Conservation (phyloP, 495 filamentous ascomycete species). For the Hypoxylon lenormandii region DNA sequence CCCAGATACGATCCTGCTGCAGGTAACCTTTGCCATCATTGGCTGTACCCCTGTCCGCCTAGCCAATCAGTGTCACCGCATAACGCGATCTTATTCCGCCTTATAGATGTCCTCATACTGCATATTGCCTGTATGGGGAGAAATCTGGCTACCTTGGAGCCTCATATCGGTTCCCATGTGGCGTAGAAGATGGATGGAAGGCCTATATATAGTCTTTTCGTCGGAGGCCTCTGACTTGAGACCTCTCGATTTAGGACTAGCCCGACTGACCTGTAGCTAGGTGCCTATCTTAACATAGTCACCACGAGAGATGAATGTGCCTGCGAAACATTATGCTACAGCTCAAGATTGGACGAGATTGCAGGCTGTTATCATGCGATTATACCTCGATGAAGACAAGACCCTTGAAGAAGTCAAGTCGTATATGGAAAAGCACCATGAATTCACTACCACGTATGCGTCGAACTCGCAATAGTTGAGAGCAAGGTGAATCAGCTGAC, state of each 20-base stretch:
- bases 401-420: constrained; percentile 50
- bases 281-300: constrained; percentile 21
- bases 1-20: constrained; percentile 38
- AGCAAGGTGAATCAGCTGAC: constrained; percentile 26
- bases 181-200: constrained; percentile 25
- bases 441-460: constrained; percentile 51
- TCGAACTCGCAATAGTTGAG: background rate
- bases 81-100: constrained; percentile 40
- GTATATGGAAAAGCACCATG: constrained; percentile 50
- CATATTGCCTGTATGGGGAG: constrained; percentile 13
- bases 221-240: constrained; percentile 39
- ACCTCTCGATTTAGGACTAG: constrained; percentile 29
- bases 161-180: constrained; percentile 10
- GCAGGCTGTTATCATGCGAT: constrained; percentile 42
- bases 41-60: constrained; percentile 27
- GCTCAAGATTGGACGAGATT: constrained; percentile 48
- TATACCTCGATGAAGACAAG: constrained; percentile 51
- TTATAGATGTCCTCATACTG: constrained; percentile 23
- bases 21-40: constrained; percentile 49
- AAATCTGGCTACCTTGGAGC: constrained; percentile 20
- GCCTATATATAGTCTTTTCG: constrained; percentile 26
- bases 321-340: constrained; percentile 42
- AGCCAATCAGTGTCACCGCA: constrained; percentile 37
- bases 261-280: background rate
- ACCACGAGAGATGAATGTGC: constrained; percentile 38